Base-by-base conservation (phyloP, 805 yeast genomes). In the Hanseniaspora hatyaiensis region DNA sequence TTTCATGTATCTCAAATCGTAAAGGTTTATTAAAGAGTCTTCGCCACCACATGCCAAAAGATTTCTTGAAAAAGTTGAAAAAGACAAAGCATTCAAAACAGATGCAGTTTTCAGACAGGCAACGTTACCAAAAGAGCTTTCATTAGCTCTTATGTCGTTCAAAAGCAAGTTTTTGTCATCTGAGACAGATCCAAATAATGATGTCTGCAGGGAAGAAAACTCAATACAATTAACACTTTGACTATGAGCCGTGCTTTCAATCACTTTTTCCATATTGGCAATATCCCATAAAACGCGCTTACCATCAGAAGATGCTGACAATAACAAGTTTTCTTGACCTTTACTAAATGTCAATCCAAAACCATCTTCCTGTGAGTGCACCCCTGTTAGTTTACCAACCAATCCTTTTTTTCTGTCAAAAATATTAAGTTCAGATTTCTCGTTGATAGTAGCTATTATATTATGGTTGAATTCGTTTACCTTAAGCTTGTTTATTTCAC, bases 401-500 rank as follows among this genome's bases (percentile, higher is more conserved):
- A 55, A 50, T 18, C 65, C 63, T 1, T 52, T 42, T 9, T 60
- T 55, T 59, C 47, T 55, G 46, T 74, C 67, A 58, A 77, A 82
- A 5, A 83, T 57, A 53, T 63, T 75, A 0, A 79, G 72, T 33
- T 69, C 72, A 32, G 94, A 94, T 3, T 57, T 57, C 0, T 87
- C 89, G 52, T 77, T 76, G 40, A 83, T 80, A 0, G 88, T 76
- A 8, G 84, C 80, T 8, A 82, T 69, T 0, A 71, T 55, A 18
- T 63, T 65, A 2, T 76, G 61, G 47, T 75, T 67, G 51, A 76
- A 80, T 1, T 87, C 87, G 73, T 76, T 73, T 53, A 72, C 75
- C 38, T 88, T 71, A 8, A 84, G 85, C 51, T 89, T 68, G 55
- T 82, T 82, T 18, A 82, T 74, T 59, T 83, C 94, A n/a, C 67